A percentile compares a stretch with the other conserved stretches of the same genome.
Evolutionary conservation across 495 filamentous ascomycete species (phyloP).

Genomic region (Geopyxis carbonaria): DNA sequence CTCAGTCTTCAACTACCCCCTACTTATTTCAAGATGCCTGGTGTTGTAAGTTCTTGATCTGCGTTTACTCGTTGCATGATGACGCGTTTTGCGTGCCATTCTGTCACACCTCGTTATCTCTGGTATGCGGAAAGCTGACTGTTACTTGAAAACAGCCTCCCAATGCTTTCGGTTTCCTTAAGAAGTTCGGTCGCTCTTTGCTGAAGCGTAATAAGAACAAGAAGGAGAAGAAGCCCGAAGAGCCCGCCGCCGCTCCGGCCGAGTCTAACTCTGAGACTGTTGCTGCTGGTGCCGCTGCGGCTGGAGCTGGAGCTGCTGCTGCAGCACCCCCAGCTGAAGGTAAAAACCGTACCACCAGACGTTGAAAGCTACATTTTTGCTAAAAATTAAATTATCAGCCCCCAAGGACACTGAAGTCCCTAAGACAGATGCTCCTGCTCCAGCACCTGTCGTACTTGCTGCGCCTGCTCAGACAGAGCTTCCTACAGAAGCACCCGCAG

Average conservation of each 20-base stretch:
- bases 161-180: constrained; percentile 15
- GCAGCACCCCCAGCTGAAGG: not conserved
- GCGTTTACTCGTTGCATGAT: not conserved
- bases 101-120: too few species aligned
- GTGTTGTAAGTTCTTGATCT: constrained; percentile 16
- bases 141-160: constrained; percentile 12
- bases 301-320: not conserved
- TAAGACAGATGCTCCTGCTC: not conserved
- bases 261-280: constrained; percentile 1
- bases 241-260: constrained; percentile 1
- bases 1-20: too few species aligned
- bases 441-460: not conserved
- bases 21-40: constrained; percentile 25
- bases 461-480: constrained; percentile 1
- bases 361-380: not conserved
- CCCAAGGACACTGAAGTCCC: not conserved
- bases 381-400: not conserved
- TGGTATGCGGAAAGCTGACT: constrained; percentile 1
- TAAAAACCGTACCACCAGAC: not conserved
- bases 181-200: constrained; percentile 22
- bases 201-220: constrained; percentile 14
- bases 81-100: not conserved
- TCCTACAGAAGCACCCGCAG: not conserved
- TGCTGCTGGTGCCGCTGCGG: constrained; percentile 2
- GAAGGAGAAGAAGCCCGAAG: constrained; percentile 6